These are phyloP conservation scores for Mucor plumbeus DNA, from an alignment of 371 early-diverging fungal genomes.

Conservation along the genomic window DNA sequence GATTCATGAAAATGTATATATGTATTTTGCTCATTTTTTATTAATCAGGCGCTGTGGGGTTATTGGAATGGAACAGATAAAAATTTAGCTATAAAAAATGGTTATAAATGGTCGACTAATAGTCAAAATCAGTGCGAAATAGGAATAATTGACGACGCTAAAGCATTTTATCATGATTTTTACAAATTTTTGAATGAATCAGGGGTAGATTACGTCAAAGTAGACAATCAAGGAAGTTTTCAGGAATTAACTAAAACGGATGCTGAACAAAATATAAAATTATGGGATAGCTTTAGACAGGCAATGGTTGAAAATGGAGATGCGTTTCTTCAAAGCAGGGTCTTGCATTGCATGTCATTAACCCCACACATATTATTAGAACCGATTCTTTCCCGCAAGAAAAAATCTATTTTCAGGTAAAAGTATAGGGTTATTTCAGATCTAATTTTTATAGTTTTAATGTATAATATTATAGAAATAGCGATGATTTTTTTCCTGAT, in stretches of 20 bases:
- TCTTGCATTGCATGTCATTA: conserved; percentile 55
- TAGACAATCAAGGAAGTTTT: conserved; percentile 49
- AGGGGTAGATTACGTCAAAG: conserved; percentile 49
- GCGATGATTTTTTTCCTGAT: conserved; percentile 57
- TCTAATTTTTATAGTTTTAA: background rate
- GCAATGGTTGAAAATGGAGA: conserved; percentile 25
- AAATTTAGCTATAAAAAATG: background rate
- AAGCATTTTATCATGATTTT: conserved; percentile 44
- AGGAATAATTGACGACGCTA: conserved; percentile 14
- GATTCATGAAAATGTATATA: background rate
- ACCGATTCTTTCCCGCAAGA: conserved; percentile 10
- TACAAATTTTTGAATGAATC: conserved; percentile 29
- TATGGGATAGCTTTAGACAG: conserved; percentile 36
- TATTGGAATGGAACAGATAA: conserved; percentile 49
- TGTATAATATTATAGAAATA: conserved; percentile 32
- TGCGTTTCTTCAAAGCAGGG: conserved; percentile 10
- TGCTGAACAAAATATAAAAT: background rate
- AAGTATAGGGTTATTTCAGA: background rate
- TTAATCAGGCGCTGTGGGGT: conserved; percentile 40
- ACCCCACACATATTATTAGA: conserved; percentile 35
- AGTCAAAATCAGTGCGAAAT: background rate
- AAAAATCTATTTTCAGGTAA: conserved; percentile 13
- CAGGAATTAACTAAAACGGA: conserved; percentile 18
- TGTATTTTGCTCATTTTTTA: background rate
- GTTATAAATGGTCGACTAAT: background rate